phyloP scores from a whole-genome alignment of 805 yeast species.

The Candida vaughaniae region DNA sequence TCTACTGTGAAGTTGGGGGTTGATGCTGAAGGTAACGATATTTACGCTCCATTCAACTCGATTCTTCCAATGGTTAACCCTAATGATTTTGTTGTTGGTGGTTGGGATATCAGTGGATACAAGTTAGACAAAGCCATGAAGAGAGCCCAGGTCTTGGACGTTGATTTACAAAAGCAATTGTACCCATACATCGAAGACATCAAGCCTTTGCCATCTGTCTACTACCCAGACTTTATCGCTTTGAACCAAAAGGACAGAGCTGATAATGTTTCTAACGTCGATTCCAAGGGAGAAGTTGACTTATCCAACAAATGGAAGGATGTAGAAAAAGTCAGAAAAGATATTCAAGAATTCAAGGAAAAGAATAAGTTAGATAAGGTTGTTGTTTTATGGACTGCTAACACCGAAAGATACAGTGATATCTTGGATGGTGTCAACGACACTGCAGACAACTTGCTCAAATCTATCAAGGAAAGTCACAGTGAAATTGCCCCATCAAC shows the following conservation, averaged over 20 bases:
- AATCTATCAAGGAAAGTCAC: constrained; percentile 74
- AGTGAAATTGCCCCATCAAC: constrained; percentile 89
- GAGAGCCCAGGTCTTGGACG: constrained; percentile 85
- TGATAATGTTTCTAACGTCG: constrained; percentile 72
- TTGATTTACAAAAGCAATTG: constrained; percentile 76
- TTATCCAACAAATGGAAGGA: constrained; percentile 80
- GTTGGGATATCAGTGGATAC: constrained; percentile 87
- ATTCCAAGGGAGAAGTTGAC: constrained; percentile 47
- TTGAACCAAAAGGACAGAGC: constrained; percentile 93
- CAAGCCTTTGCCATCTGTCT: constrained; percentile 78
- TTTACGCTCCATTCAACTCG: constrained; percentile 89
- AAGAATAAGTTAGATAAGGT: constrained; percentile 79
- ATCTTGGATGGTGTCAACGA: constrained; percentile 80
- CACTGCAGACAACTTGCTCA: constrained; percentile 75
- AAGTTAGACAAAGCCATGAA: constrained; percentile 76
- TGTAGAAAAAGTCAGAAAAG: constrained; percentile 81
- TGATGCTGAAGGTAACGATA: constrained; percentile 76
- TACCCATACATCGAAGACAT: constrained; percentile 58
- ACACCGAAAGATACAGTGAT: constrained; percentile 90
- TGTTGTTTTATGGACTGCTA: constrained; percentile 94
- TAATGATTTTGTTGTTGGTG: constrained; percentile 84
- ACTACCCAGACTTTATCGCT: constrained; percentile 96
- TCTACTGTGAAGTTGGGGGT: constrained; percentile 89
- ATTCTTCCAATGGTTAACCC: constrained; percentile 87
- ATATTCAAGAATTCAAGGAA: constrained; percentile 74